phyloP scores from a whole-genome alignment of 2,329 filamentous ascomycete species.

The Microcyclosporella mali region DNA sequence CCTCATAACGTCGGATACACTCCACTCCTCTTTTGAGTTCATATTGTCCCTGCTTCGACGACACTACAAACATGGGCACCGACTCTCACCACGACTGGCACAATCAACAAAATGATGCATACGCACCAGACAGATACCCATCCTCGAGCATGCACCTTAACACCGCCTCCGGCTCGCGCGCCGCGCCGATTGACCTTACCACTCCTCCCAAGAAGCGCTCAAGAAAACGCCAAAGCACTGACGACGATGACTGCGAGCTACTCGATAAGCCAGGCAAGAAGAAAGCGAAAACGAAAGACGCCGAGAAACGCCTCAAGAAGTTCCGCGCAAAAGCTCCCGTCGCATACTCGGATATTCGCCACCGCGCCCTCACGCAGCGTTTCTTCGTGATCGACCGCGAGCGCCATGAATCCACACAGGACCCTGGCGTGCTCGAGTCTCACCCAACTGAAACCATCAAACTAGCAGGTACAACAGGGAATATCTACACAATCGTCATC shows the following conservation, averaged over 20 bases:
- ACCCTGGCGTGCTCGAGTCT: conserved; percentile 5
- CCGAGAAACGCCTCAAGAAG: conserved; percentile 23
- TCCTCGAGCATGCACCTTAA: no score
- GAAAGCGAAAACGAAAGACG: conserved; percentile 14
- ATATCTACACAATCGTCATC: conserved; percentile 55
- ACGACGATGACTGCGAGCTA: neutral
- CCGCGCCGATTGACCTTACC: conserved; percentile 1
- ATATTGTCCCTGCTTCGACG: no score
- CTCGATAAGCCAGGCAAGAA: conserved; percentile 6
- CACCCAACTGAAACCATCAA: conserved; percentile 49
- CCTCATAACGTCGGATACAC: no score
- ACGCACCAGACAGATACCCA: no score
- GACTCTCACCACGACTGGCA: no score
- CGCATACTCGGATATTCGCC: conserved; percentile 19
- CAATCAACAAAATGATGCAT: no score
- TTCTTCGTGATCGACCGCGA: conserved; percentile 28
- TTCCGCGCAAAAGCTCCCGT: conserved; percentile 21
- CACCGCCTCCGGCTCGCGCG: neutral
- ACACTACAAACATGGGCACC: no score
- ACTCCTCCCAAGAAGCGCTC: neutral
- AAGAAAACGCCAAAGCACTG: neutral
- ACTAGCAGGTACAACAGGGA: conserved; percentile 57
- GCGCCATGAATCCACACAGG: conserved; percentile 9
- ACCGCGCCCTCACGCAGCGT: conserved; percentile 28
- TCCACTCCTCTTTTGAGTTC: no score